Evolutionary conservation across 768 basidiomycete species (phyloP).

Genomic region (Harrya chromipes): DNA sequence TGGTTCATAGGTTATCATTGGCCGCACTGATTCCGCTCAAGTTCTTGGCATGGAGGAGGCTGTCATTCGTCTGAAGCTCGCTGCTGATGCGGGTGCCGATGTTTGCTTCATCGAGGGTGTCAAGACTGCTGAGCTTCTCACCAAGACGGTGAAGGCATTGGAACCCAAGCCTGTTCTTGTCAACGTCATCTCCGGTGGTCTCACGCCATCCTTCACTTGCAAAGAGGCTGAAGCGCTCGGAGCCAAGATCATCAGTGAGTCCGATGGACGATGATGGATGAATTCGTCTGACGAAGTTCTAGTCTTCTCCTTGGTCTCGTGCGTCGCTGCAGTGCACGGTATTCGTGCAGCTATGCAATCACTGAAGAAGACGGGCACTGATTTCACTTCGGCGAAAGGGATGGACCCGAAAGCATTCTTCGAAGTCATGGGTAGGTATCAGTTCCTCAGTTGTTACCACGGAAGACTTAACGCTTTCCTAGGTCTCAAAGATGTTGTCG

Average conservation of each 20-base stretch:
- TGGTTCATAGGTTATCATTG: slow-evolving; percentile 56
- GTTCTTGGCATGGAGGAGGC: slow-evolving; percentile 81
- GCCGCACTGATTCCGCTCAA: slow-evolving; percentile 76
- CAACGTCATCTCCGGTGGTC: slow-evolving; percentile 75
- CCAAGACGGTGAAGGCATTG: slow-evolving; percentile 60
- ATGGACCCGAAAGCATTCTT: slow-evolving; percentile 82
- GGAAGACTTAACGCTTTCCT: background rate
- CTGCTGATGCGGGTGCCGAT: slow-evolving; percentile 71
- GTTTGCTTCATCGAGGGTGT: slow-evolving; percentile 84
- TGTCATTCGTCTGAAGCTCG: slow-evolving; percentile 59
- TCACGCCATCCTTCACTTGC: slow-evolving; percentile 71
- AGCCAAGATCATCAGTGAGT: slow-evolving; percentile 75
- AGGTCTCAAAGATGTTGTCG: slow-evolving; percentile 54
- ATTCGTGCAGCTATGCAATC: slow-evolving; percentile 74
- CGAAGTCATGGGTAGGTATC: slow-evolving; percentile 62
- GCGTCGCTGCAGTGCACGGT: slow-evolving; percentile 75
- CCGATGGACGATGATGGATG: background rate
- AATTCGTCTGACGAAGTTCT: background rate
- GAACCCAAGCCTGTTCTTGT: slow-evolving; percentile 77
- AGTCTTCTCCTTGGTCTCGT: slow-evolving; percentile 78
- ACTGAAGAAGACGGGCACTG: slow-evolving; percentile 75
- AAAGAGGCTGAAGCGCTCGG: slow-evolving; percentile 66
- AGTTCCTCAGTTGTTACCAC: background rate
- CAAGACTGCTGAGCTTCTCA: slow-evolving; percentile 60
- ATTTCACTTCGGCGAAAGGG: slow-evolving; percentile 55